phyloP scores from a whole-genome alignment of 2,329 filamentous ascomycete species.

The Emericellopsis atlantica region DNA sequence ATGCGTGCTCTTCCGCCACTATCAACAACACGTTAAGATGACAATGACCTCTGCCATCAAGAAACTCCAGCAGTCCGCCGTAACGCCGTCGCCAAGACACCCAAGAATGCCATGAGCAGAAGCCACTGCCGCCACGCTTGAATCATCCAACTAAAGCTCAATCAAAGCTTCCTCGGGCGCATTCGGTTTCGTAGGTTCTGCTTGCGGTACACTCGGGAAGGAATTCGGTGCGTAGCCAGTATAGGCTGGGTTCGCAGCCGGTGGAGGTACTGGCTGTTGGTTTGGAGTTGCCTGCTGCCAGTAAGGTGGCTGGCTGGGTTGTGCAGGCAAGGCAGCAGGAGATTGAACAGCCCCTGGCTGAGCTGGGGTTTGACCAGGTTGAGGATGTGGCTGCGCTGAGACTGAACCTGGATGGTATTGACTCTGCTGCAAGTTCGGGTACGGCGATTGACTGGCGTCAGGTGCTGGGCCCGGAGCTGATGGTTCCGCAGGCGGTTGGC shows the following conservation, averaged over 20 bases:
- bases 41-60: too few species aligned
- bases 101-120: background rate
- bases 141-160: slow-evolving; percentile 42
- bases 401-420: slow-evolving; percentile 31
- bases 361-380: slow-evolving; percentile 14
- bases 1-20: too few species aligned
- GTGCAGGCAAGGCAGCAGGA: slow-evolving; percentile 14
- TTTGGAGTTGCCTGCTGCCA: slow-evolving; percentile 18
- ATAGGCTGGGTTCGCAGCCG: slow-evolving; percentile 24
- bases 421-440: slow-evolving; percentile 36
- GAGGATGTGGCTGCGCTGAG: slow-evolving; percentile 18
- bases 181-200: slow-evolving; percentile 27
- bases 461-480: slow-evolving; percentile 23
- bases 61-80: too few species aligned
- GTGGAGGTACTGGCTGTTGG: slow-evolving; percentile 19
- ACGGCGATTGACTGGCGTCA: slow-evolving; percentile 34
- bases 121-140: too few species aligned
- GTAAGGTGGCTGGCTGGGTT: slow-evolving; percentile 19
- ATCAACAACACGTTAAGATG: too few species aligned
- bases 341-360: slow-evolving; percentile 13
- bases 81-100: background rate
- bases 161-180: slow-evolving; percentile 67
- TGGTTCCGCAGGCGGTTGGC: slow-evolving; percentile 17
- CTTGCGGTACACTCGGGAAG: slow-evolving; percentile 49
- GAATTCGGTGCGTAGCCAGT: slow-evolving; percentile 42